phyloP scores from a whole-genome alignment of 2,329 filamentous ascomycete species.

The Trichoderma sp. region DNA sequence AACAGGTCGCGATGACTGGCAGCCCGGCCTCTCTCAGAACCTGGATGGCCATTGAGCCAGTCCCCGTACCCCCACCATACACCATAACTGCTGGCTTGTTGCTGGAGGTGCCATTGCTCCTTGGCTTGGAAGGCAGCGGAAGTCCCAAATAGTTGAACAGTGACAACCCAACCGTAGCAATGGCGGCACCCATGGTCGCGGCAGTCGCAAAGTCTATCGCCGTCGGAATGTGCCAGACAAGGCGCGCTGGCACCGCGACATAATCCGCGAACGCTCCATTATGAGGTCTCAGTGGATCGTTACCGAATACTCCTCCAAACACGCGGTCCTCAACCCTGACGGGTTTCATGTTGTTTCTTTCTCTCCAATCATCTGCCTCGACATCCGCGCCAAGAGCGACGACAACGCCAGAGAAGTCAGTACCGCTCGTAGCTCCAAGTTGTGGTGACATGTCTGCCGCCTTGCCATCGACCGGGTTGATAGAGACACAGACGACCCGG shows the following conservation, averaged over 20 bases:
- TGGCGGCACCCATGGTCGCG: slow-evolving; percentile 34
- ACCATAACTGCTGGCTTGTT: slow-evolving; percentile 43
- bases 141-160: slow-evolving; percentile 38
- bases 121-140: slow-evolving; percentile 28
- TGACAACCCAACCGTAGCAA: slow-evolving; percentile 38
- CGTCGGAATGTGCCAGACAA: slow-evolving; percentile 35
- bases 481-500: slow-evolving; percentile 37
- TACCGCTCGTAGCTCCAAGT: slow-evolving; percentile 39
- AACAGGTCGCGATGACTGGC: slow-evolving; percentile 49
- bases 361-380: background rate
- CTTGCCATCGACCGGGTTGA: slow-evolving; percentile 45
- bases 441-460: slow-evolving; percentile 33
- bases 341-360: background rate
- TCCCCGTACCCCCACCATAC: slow-evolving; percentile 49
- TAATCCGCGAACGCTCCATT: slow-evolving; percentile 40
- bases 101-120: background rate
- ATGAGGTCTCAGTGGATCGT: slow-evolving; percentile 29
- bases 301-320: slow-evolving; percentile 34
- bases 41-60: slow-evolving; percentile 50
- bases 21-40: slow-evolving; percentile 46
- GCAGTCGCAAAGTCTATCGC: slow-evolving; percentile 34
- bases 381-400: slow-evolving; percentile 34
- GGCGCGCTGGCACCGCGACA: slow-evolving; percentile 31
- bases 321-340: slow-evolving; percentile 36
- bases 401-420: slow-evolving; percentile 42